phyloP scores from a whole-genome alignment of 345 rosid species.

The Populus tremula region DNA sequence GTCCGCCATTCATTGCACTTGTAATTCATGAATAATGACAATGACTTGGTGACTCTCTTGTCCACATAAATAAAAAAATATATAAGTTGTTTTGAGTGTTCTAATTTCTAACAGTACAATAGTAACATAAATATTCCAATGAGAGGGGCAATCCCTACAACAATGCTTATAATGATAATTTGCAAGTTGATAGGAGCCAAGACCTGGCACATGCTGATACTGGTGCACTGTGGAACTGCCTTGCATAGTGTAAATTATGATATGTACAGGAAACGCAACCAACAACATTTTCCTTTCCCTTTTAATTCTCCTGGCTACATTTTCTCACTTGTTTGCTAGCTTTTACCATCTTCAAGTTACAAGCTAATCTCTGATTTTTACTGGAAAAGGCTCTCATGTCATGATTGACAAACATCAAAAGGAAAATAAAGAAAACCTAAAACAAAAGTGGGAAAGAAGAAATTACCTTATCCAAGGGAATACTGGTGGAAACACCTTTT shows the following conservation, averaged over 20 bases:
- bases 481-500: slow-evolving; percentile 36
- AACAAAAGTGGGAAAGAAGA: background rate
- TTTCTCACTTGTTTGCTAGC: background rate
- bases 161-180: background rate
- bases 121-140: background rate
- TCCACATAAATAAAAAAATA: background rate
- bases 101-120: background rate
- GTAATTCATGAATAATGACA: background rate
- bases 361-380: background rate
- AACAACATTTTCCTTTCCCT: background rate
- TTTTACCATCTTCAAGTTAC: background rate
- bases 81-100: background rate
- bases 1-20: background rate
- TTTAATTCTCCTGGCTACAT: background rate
- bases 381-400: background rate
- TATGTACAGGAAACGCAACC: too few species aligned
- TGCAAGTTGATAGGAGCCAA: background rate
- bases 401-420: background rate
- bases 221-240: background rate
- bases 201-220: background rate
- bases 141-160: background rate
- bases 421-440: background rate
- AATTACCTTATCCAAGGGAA: slow-evolving; percentile 52
- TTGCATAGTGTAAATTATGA: background rate
- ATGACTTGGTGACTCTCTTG: background rate